Evolutionary conservation across 208 protist genomes (phyloP).

Genomic region (Trypanosoma lewisi): DNA sequence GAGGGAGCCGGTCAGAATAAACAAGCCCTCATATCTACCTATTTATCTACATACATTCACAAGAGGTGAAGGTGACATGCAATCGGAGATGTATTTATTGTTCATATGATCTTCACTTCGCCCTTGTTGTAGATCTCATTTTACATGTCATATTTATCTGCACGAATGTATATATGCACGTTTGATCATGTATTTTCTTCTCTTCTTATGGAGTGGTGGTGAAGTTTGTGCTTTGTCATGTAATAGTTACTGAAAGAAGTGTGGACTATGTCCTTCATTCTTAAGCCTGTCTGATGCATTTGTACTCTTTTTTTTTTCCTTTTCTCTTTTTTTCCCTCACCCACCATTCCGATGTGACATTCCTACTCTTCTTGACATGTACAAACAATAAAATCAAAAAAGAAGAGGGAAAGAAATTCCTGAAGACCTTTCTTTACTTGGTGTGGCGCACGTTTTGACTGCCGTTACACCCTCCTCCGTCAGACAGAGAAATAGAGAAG

Average conservation of each 20-base stretch:
- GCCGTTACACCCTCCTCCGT: not conserved
- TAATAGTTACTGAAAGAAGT: no score
- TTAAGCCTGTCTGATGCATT: not conserved
- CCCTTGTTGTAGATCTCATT: no score
- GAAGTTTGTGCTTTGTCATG: no score
- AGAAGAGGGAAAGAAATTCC: conserved; percentile 1
- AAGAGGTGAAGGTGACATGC: not conserved
- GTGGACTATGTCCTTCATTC: not conserved
- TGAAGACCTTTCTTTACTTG: conserved; percentile 5
- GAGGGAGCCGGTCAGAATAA: conserved; percentile 5
- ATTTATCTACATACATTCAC: not conserved
- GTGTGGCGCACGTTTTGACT: not conserved
- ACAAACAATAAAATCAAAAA: conserved; percentile 6
- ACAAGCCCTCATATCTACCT: not conserved
- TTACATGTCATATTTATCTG: no score
- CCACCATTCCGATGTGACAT: not conserved
- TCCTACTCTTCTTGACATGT: not conserved
- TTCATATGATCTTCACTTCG: no score
- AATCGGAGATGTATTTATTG: not conserved
- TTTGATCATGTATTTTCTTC: no score
- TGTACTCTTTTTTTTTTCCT: not conserved
- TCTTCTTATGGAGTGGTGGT: no score
- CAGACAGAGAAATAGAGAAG: not conserved
- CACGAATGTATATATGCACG: no score
- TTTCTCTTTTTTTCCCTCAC: not conserved